Conservation (phyloP, 495 filamentous ascomycete species). For the Copromyces sp. region DNA sequence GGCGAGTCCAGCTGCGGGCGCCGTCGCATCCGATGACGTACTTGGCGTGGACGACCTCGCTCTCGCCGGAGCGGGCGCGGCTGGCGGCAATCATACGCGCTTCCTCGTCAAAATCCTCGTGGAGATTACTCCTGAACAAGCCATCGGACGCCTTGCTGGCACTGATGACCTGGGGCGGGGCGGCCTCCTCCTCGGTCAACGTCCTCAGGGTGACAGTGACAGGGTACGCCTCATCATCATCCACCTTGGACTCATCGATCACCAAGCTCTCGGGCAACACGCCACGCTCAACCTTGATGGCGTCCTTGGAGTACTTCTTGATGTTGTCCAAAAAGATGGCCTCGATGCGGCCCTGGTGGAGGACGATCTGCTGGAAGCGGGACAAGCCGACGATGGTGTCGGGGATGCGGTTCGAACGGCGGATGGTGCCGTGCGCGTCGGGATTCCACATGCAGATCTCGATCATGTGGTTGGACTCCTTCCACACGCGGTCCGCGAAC, state of each 20-base stretch:
- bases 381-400: conserved; percentile 43
- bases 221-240: conserved; percentile 43
- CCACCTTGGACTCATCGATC: conserved; percentile 34
- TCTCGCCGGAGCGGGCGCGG: no score
- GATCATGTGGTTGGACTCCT: conserved; percentile 47
- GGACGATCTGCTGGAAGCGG: conserved; percentile 42
- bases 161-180: conserved; percentile 26
- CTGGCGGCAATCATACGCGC: no score
- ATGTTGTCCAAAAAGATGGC: conserved; percentile 45
- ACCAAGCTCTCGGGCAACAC: conserved; percentile 38
- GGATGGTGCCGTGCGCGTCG: conserved; percentile 39
- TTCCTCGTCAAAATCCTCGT: conserved; percentile 29
- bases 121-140: conserved; percentile 39
- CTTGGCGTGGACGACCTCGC: conserved; percentile 41
- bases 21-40: conserved; percentile 64
- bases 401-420: conserved; percentile 41
- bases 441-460: conserved; percentile 38
- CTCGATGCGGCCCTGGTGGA: conserved; percentile 50
- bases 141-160: conserved; percentile 31
- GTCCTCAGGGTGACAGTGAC: conserved; percentile 39
- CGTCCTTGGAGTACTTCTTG: conserved; percentile 23
- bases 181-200: conserved; percentile 36
- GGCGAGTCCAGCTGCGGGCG: conserved; percentile 51
- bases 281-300: conserved; percentile 43
- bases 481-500: conserved; percentile 48